These are phyloP conservation scores for Aphanomyces invadans DNA, from an alignment of 352 stramenopile species.

Conservation along the genomic window DNA sequence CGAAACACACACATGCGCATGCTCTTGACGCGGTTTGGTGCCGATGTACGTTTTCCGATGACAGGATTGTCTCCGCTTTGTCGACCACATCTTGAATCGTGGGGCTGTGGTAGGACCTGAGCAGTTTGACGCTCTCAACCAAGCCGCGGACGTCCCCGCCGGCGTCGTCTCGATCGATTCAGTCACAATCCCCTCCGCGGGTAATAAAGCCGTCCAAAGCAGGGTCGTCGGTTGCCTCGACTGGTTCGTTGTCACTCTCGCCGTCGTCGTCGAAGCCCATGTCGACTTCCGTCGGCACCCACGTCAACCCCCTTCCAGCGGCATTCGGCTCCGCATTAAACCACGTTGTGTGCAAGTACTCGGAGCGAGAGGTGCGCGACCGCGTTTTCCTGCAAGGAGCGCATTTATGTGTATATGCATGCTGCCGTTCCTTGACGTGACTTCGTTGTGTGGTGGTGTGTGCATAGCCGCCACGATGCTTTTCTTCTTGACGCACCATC, in stretches of 20 bases:
- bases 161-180: neutral
- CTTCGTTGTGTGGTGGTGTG: neutral
- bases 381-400: neutral
- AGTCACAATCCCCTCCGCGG: no score
- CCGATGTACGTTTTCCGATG: neutral
- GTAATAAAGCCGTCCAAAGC: no score
- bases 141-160: neutral
- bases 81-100: neutral
- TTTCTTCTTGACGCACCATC: neutral
- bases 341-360: neutral
- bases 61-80: no score
- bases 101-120: neutral
- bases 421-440: no score
- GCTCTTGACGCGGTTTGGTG: slow-evolving; percentile 46
- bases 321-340: no score
- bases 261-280: neutral
- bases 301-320: no score
- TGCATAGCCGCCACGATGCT: no score
- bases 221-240: no score
- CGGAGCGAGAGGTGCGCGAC: neutral
- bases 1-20: slow-evolving; percentile 67
- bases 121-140: neutral
- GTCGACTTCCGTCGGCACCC: neutral
- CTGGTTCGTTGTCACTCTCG: neutral
- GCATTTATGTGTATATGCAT: neutral